A percentile compares a stretch with the other conserved stretches of the same genome.
Evolutionary conservation across 345 rosid species (phyloP).

Genomic region (Gynandropsis gynandra): DNA sequence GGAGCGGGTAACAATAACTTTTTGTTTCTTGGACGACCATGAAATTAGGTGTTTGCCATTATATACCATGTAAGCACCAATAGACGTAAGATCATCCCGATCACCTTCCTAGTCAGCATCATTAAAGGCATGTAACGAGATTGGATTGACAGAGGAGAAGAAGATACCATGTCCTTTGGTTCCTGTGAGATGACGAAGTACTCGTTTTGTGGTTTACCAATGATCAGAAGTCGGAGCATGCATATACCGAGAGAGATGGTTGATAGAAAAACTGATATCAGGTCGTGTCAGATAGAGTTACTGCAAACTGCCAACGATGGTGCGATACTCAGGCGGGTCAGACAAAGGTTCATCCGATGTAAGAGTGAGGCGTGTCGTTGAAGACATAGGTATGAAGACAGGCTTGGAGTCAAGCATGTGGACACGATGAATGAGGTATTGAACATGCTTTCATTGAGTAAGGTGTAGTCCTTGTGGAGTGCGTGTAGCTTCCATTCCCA

Average conservation of each 20-base stretch:
- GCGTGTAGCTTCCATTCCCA: not conserved
- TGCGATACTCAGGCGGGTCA: not conserved
- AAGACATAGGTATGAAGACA: not conserved
- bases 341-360: not conserved
- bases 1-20: too few species aligned
- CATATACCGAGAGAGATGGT: not conserved
- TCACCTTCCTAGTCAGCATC: too few species aligned
- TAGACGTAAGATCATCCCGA: too few species aligned
- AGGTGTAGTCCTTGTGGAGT: not conserved
- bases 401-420: not conserved
- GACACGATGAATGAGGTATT: not conserved
- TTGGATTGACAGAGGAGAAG: not conserved
- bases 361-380: not conserved
- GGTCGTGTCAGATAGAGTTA: not conserved
- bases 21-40: too few species aligned
- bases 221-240: not conserved
- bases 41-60: too few species aligned
- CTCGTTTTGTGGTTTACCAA: not conserved
- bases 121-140: too few species aligned
- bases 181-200: not conserved
- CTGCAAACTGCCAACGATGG: not conserved
- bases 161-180: not conserved
- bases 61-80: too few species aligned
- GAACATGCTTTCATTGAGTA: not conserved
- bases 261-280: not conserved